A percentile compares a stretch with the other conserved stretches of the same genome.
Evolutionary conservation across 768 basidiomycete genomes (phyloP).

Genomic region (Cantharellus cinnabarinus): DNA sequence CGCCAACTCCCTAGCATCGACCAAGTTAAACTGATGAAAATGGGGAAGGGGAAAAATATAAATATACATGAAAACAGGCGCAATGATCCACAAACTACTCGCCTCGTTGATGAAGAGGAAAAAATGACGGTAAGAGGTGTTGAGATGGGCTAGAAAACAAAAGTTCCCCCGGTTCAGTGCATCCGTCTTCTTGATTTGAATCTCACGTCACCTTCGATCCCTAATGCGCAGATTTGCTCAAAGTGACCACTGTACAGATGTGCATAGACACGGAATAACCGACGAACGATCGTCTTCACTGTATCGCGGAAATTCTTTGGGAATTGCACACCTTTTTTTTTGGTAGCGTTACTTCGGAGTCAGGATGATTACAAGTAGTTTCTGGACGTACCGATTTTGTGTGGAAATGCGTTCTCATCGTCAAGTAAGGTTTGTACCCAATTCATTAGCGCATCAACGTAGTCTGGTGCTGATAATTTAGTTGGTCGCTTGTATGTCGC

Average conservation of each 20-base stretch:
- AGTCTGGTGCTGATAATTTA: conserved; percentile 88
- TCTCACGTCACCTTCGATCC: conserved; percentile 63
- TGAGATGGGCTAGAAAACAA: conserved; percentile 59
- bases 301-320: conserved; percentile 78
- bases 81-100: conserved; percentile 10
- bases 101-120: conserved; percentile 94
- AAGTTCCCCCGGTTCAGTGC: neutral
- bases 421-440: conserved; percentile 90
- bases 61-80: neutral
- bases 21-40: conserved; percentile 52
- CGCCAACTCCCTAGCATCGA: conserved; percentile 92
- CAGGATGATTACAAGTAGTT: neutral
- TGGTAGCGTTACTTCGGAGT: neutral
- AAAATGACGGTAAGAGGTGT: conserved; percentile 97
- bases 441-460: conserved; percentile 96
- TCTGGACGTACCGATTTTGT: conserved; percentile 56
- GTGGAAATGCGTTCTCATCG: conserved; percentile 82
- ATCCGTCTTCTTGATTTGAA: too few relatives aligned
- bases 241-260: conserved; percentile 99
- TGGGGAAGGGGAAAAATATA: neutral
- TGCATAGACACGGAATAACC: conserved; percentile 91
- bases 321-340: conserved; percentile 61
- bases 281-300: conserved; percentile 75
- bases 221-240: conserved; percentile 93
- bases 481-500: conserved; percentile 71